Evolutionary conservation across 805 yeast genomes (phyloP).

Genomic region (Lachancea dasiensis): DNA sequence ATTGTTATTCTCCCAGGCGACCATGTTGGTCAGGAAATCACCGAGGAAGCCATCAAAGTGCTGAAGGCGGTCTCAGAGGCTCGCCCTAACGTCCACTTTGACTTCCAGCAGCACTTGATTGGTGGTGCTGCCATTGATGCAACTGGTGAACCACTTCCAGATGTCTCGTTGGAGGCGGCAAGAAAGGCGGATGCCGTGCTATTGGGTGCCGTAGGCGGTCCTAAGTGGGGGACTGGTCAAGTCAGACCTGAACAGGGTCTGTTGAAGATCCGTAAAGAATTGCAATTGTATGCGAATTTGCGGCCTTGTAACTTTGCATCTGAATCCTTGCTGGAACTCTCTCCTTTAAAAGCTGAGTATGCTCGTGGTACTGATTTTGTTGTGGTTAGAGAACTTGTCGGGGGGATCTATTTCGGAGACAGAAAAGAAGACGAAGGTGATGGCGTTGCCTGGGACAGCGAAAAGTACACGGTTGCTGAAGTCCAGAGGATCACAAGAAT

Average conservation of each 20-base stretch:
- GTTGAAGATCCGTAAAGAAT: constrained; percentile 87
- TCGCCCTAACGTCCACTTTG: constrained; percentile 54
- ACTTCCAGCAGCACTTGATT: constrained; percentile 76
- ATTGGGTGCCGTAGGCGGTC: constrained; percentile 98
- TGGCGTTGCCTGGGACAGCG: constrained; percentile 90
- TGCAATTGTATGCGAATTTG: constrained; percentile 89
- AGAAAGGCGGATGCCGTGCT: constrained; percentile 90
- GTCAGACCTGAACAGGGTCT: constrained; percentile 98
- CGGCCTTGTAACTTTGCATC: constrained; percentile 94
- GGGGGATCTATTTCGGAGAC: constrained; percentile 97
- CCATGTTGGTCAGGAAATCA: constrained; percentile 91
- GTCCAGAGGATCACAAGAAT: constrained; percentile 93
- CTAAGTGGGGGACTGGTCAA: constrained; percentile 96
- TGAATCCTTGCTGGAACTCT: constrained; percentile 73
- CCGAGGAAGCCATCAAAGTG: constrained; percentile 88
- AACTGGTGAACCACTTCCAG: constrained; percentile 87
- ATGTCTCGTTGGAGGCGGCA: constrained; percentile 74
- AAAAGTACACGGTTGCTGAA: constrained; percentile 84
- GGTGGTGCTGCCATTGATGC: constrained; percentile 99
- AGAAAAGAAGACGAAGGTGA: constrained; percentile 86
- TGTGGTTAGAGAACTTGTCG: constrained; percentile 94
- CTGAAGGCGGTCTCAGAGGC: constrained; percentile 66
- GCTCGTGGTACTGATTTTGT: constrained; percentile 88
- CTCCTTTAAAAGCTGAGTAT: constrained; percentile 80
- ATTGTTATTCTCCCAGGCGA: constrained; percentile 93